Conservation (phyloP, 2,329 filamentous ascomycete genomes). For the Verticillium nonalfalfae region DNA sequence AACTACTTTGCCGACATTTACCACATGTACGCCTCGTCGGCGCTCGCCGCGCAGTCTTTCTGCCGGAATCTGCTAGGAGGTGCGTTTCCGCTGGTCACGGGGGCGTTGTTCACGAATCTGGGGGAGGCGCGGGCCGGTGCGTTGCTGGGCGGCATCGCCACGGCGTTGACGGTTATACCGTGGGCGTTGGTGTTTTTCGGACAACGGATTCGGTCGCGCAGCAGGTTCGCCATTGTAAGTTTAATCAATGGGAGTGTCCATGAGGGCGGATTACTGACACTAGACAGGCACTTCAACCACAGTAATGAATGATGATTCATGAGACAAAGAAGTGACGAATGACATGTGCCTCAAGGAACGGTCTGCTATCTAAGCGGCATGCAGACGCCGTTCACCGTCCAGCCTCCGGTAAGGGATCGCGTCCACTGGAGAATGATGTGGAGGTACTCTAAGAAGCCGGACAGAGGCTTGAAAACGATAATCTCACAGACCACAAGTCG, state of each 20-base stretch:
- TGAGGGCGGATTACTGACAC: not conserved
- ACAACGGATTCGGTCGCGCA: constrained; percentile 65
- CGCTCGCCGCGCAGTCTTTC: constrained; percentile 79
- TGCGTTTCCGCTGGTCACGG: constrained; percentile 71
- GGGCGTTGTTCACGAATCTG: constrained; percentile 65
- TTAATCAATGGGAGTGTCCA: not conserved
- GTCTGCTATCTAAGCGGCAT: not conserved
- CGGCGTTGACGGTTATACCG: constrained; percentile 68
- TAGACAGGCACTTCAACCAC: not conserved
- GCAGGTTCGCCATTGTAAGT: constrained; percentile 58
- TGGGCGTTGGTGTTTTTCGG: constrained; percentile 82
- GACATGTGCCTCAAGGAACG: too few species aligned
- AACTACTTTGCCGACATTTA: constrained; percentile 92
- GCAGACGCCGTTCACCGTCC: not conserved
- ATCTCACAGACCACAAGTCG: not conserved
- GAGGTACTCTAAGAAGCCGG: not conserved
- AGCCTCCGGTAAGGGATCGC: not conserved
- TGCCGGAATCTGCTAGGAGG: constrained; percentile 81
- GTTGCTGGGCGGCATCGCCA: constrained; percentile 67
- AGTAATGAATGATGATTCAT: not conserved
- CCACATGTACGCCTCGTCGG: constrained; percentile 76
- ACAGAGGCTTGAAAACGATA: not conserved
- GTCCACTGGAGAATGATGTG: not conserved
- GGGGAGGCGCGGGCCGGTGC: constrained; percentile 66
- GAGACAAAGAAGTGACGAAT: not conserved